Base-by-base conservation (phyloP, 257 asterid genomes). In the Jacaranda mimosifolia region DNA sequence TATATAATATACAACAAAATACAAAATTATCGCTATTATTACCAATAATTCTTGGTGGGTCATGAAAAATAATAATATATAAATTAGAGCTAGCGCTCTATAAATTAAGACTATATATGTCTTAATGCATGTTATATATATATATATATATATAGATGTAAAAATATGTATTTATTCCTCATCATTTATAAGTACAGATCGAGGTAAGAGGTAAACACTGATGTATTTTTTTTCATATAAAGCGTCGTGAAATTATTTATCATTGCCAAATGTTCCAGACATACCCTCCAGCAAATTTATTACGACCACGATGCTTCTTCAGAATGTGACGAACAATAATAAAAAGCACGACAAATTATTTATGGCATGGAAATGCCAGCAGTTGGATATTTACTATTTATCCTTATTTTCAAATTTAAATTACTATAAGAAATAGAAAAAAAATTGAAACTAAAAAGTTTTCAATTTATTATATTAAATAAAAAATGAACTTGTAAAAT, bases 21-120 rank as follows among this genome's bases (percentile, higher is more conserved):
- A 35, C 57, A 51, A 75, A 64, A 38, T 13, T 38, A 40, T 64
- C 66, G 18, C 72, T 18, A 63, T 65, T 66, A 52, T 66, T 5
- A 26, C 66, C 67, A 76, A 65, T 75, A 38, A 75, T 64, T 76
- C 12, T 66, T 4, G 66, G 79, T 63, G 17, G 72, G 72, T 15
- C 36, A 59, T 21, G 13, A 45, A 43, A 35, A 4, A 38, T 14
- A 3, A 4, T 56, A 70, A 14, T 51, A n/a, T 69, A 10, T 51
- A 15, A 26, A 26, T 0, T 26, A 2, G 32, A 26, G 49, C n/a
- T n/a, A n/a, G n/a, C 17, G 9, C 14, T 19, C 11, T 62, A n/a
- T 38, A 26, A 13, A 35, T 3, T 9, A 10, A 59, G 6, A 53
- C 21, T 42, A 3, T 8, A 4, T 58, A 18, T 26, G 32, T 56